Base-by-base conservation (phyloP, 305 asterid species). In the Solanum chacoense region DNA sequence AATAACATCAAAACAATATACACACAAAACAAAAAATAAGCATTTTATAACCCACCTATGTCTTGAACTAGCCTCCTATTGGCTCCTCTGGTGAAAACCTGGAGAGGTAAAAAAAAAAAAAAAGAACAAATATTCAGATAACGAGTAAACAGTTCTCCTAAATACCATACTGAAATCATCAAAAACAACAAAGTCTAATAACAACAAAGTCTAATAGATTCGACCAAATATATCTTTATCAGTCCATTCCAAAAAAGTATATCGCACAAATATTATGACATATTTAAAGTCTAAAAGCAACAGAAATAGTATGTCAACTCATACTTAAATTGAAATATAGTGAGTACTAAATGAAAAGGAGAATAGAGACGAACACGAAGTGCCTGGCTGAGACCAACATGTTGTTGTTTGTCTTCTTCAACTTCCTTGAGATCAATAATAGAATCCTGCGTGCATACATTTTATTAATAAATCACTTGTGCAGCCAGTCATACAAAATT, bases 301-400 rank as follows among this genome's bases (percentile, higher is more conserved):
- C 32, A 11, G 4, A 11, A 24, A 10, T 2, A 63, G 0, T 22
- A 20, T 55, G 22, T 14, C 22, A 50, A 16, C 7, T 16, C 20
- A 50, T 59, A 5, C 20, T 18, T 20, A 22, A n/a, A n/a, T 9
- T 20, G 67, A 20, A 55, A 55, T 55, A 18, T 7, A 55, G 67
- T 7, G n/a, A 16, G 65, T 13, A 42, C 59, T 13, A 16, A 55
- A 50, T 4, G 8, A 18, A 18, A 55, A 59, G 26, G 11, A 7
- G 7, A 22, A 65, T 11, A n/a, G 72, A 67, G 16, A 67, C 14
- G 73, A 10, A 67, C 92, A 65, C 84, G 89, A 72, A 90, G 75
- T 34, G 84, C 89, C 73, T 90, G 88, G 88, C 88, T 86, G 85
- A 90, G 88, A 76, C 85, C 79, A 72, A 87, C 35, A 86, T 83